A percentile compares a stretch with the other conserved stretches of the same genome.
Evolutionary conservation across 2,329 filamentous ascomycete genomes (phyloP).

Genomic region (Aspergillus sp.): DNA sequence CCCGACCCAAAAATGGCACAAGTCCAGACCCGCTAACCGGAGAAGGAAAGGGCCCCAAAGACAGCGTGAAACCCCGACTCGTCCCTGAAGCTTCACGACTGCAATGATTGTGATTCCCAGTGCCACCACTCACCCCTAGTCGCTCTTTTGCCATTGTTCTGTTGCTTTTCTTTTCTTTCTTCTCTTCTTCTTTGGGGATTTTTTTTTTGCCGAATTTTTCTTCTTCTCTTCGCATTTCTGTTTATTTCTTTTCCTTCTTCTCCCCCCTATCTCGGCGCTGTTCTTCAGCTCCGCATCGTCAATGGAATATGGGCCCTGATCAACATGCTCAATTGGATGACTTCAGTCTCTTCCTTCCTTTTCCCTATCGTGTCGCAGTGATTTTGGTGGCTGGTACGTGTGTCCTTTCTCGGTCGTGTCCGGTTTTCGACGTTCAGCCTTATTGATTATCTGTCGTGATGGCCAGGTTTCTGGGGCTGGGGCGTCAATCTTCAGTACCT

Average conservation of each 20-base stretch:
- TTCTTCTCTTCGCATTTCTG: slow-evolving; percentile 7
- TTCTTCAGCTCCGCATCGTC: slow-evolving; percentile 13
- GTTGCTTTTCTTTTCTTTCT: not conserved
- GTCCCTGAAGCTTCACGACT: slow-evolving; percentile 1
- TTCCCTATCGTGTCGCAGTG: slow-evolving; percentile 83
- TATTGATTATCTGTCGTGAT: slow-evolving; percentile 6
- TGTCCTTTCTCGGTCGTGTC: not conserved
- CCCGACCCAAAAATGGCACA: not conserved
- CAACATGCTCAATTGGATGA: slow-evolving; percentile 57
- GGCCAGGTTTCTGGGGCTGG: slow-evolving; percentile 86
- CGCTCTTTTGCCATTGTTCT: slow-evolving; percentile 21
- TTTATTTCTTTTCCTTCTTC: slow-evolving; percentile 5
- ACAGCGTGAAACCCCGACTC: not conserved
- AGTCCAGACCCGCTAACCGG: not conserved
- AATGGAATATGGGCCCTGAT: slow-evolving; percentile 38
- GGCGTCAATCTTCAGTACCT: slow-evolving; percentile 86
- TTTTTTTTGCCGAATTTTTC: slow-evolving; percentile 1
- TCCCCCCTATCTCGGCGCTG: slow-evolving; percentile 7
- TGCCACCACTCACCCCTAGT: slow-evolving; percentile 26
- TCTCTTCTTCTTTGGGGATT: not conserved
- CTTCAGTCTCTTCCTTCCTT: slow-evolving; percentile 78
- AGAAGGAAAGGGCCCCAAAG: not conserved
- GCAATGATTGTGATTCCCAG: not conserved
- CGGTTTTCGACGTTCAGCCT: not conserved
- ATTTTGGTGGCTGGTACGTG: slow-evolving; percentile 72